These are phyloP conservation scores for Avena sativa DNA, from an alignment of 176 grass and related monocot genomes.

Conservation along the genomic window DNA sequence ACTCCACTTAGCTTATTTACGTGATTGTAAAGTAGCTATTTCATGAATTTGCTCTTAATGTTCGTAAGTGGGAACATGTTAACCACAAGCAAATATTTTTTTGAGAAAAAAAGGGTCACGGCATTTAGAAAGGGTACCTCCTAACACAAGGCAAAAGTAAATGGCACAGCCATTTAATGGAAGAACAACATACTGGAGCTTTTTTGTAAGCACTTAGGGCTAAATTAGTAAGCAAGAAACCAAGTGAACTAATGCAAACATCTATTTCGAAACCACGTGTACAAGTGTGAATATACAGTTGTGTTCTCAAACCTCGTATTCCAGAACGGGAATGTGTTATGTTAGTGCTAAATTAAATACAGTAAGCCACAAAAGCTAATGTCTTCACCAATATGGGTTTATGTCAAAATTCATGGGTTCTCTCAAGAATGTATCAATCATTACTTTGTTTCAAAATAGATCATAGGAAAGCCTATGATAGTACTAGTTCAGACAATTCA, in stretches of 20 bases:
- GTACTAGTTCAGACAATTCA: neutral
- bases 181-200: neutral
- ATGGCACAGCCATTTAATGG: neutral
- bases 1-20: neutral
- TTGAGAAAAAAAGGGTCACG: neutral
- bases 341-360: conserved; percentile 20
- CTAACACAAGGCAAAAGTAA: neutral
- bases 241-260: neutral
- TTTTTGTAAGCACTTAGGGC: neutral
- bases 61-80: conserved; percentile 12
- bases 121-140: conserved; percentile 15
- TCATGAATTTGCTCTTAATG: neutral
- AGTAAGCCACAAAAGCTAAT: neutral
- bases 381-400: neutral
- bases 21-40: conserved; percentile 10
- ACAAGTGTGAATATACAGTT: neutral
- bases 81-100: conserved; percentile 1
- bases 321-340: neutral
- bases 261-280: neutral
- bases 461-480: neutral
- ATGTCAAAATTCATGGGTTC: neutral
- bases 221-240: neutral
- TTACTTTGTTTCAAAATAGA: neutral
- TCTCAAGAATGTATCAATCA: conserved; percentile 7
- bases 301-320: neutral